Conservation (phyloP, 2,329 filamentous ascomycete species). For the Apiospora saccharicola region DNA sequence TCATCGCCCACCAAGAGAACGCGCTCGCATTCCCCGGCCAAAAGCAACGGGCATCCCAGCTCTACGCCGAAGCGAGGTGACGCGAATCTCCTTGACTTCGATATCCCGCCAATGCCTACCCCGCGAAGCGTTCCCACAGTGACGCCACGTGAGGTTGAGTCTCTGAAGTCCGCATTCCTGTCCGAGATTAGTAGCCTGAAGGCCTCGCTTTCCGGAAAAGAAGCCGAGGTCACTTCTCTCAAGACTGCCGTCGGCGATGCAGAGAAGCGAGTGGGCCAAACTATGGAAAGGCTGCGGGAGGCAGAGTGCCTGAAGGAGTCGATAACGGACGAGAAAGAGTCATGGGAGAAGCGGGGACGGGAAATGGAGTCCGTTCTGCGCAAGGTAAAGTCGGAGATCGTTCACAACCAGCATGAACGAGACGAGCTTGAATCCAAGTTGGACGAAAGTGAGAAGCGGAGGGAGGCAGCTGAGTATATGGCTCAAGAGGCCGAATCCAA, state of each 20-base stretch:
- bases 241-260: conserved; percentile 90
- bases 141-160: conserved; percentile 90
- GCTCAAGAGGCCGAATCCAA: conserved; percentile 79
- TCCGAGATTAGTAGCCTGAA: conserved; percentile 95
- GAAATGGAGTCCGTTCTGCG: conserved; percentile 86
- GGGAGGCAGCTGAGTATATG: conserved; percentile 77
- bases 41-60: conserved; percentile 38
- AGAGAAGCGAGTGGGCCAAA: conserved; percentile 89
- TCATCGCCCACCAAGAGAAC: conserved; percentile 50
- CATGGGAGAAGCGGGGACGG: conserved; percentile 83
- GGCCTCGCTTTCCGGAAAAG: conserved; percentile 89
- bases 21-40: conserved; percentile 53
- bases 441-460: conserved; percentile 78
- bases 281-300: conserved; percentile 83
- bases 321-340: conserved; percentile 75
- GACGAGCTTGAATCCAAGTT: conserved; percentile 79
- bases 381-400: conserved; percentile 82
- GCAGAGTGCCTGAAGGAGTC: conserved; percentile 75
- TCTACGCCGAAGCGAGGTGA: conserved; percentile 62
- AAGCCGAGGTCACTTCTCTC: conserved; percentile 87
- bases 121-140: conserved; percentile 90
- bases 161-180: conserved; percentile 86
- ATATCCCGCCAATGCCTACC: conserved; percentile 92
- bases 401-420: conserved; percentile 78
- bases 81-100: conserved; percentile 83